Conservation (phyloP, 805 yeast species). For the Wickerhamomyces kurtzmanii region DNA sequence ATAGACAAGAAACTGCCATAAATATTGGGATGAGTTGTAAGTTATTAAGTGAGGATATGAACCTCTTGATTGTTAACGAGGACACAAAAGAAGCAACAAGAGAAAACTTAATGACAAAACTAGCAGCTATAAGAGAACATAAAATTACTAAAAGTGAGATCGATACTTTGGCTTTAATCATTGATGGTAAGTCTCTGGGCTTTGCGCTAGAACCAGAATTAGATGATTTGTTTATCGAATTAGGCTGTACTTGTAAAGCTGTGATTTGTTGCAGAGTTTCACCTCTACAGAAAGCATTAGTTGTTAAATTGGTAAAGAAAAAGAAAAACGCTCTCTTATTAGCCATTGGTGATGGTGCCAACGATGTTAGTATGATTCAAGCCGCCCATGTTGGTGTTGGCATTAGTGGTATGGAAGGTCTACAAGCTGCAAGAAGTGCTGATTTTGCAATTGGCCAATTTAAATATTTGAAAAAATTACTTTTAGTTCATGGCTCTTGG, state of each 20-base stretch:
- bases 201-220: constrained; percentile 77
- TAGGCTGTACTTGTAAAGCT: constrained; percentile 86
- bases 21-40: constrained; percentile 98
- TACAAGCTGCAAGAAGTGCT: constrained; percentile 98
- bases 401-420: constrained; percentile 98
- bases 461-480: constrained; percentile 68
- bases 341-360: constrained; percentile 99
- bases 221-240: constrained; percentile 66
- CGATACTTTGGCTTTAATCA: constrained; percentile 77
- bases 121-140: constrained; percentile 61
- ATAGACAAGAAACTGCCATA: constrained; percentile 96
- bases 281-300: constrained; percentile 93
- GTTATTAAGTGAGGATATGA: constrained; percentile 92
- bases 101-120: constrained; percentile 62
- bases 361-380: constrained; percentile 98
- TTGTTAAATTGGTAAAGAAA: constrained; percentile 86
- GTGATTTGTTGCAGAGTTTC: constrained; percentile 98
- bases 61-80: constrained; percentile 80
- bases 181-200: constrained; percentile 87
- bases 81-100: constrained; percentile 69
- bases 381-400: constrained; percentile 99
- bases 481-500: constrained; percentile 96
- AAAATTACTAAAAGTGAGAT: constrained; percentile 58
- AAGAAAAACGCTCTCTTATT: constrained; percentile 63
- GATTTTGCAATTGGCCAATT: constrained; percentile 97